A percentile compares a stretch with the other conserved stretches of the same genome.
Conservation (phyloP, 106 monocot species). For the Platanthera guangdongensis region DNA sequence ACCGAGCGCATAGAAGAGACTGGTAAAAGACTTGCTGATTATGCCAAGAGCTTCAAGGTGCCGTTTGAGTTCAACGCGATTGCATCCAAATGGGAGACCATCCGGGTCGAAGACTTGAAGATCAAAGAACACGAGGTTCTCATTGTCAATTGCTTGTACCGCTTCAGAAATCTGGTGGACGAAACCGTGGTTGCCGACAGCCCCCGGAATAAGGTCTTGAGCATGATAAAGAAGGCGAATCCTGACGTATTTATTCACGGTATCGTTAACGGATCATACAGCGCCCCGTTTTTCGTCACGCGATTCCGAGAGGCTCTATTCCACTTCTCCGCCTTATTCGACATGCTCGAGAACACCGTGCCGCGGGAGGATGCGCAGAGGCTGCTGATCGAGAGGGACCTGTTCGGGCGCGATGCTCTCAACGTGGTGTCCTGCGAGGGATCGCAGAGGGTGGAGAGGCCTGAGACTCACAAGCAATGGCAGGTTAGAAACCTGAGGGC, state of each 20-base stretch:
- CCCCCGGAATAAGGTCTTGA: constrained; percentile 64
- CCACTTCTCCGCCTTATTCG: constrained; percentile 71
- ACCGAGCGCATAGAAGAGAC: constrained; percentile 64
- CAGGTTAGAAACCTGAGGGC: constrained; percentile 70
- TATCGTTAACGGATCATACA: constrained; percentile 65
- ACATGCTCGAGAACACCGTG: constrained; percentile 72
- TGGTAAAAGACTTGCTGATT: constrained; percentile 57
- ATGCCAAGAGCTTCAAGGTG: constrained; percentile 50
- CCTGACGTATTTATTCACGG: constrained; percentile 72
- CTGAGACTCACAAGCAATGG: constrained; percentile 91
- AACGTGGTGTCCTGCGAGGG: constrained; percentile 89
- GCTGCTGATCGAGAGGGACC: constrained; percentile 55
- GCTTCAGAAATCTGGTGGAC: constrained; percentile 65
- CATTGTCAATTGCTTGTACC: constrained; percentile 59
- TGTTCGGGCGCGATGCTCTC: constrained; percentile 53
- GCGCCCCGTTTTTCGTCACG: constrained; percentile 81
- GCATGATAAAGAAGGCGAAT: constrained; percentile 62
- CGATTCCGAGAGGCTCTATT: constrained; percentile 76
- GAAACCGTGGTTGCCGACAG: constrained; percentile 71
- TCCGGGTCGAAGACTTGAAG: constrained; percentile 54
- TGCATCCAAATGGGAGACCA: constrained; percentile 65
- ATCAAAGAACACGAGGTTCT: constrained; percentile 68
- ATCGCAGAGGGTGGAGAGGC: constrained; percentile 69
- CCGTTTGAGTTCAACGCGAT: constrained; percentile 66
- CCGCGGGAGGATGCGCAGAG: constrained; percentile 64